These are phyloP conservation scores for Danielia oregonensis DNA, from an alignment of 805 yeast species.

Conservation along the genomic window DNA sequence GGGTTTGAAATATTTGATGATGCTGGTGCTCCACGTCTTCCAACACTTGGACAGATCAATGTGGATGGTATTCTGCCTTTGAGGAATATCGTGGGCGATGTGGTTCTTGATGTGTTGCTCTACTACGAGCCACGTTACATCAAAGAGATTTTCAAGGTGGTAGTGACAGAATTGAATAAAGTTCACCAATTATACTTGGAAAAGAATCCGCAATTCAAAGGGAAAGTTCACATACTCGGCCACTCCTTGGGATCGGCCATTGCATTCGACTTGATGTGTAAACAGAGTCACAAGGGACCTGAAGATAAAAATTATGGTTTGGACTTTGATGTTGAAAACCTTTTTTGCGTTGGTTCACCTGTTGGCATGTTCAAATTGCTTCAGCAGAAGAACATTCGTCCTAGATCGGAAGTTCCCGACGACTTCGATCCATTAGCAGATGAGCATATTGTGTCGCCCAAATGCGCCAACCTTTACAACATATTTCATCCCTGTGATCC, in stretches of 20 bases:
- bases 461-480: conserved; percentile 68
- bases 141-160: conserved; percentile 57
- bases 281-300: conserved; percentile 38
- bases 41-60: conserved; percentile 67
- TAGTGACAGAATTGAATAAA: conserved; percentile 58
- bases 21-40: conserved; percentile 44
- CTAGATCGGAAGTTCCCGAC: conserved; percentile 26
- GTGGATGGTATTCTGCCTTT: conserved; percentile 74
- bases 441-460: conserved; percentile 40
- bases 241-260: conserved; percentile 92
- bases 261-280: conserved; percentile 65
- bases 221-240: conserved; percentile 79
- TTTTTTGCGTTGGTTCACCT: conserved; percentile 87
- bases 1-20: conserved; percentile 31
- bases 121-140: conserved; percentile 69
- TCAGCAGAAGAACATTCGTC: conserved; percentile 55
- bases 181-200: conserved; percentile 56
- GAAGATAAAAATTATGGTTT: conserved; percentile 36
- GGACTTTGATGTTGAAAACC: conserved; percentile 68
- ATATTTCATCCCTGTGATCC: conserved; percentile 91
- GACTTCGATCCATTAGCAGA: conserved; percentile 18
- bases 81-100: conserved; percentile 80
- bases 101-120: conserved; percentile 75
- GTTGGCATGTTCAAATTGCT: conserved; percentile 81
- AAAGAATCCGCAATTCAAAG: conserved; percentile 70